Base-by-base conservation (phyloP, 2,329 filamentous ascomycete genomes). In the Beauveria bassiana region DNA sequence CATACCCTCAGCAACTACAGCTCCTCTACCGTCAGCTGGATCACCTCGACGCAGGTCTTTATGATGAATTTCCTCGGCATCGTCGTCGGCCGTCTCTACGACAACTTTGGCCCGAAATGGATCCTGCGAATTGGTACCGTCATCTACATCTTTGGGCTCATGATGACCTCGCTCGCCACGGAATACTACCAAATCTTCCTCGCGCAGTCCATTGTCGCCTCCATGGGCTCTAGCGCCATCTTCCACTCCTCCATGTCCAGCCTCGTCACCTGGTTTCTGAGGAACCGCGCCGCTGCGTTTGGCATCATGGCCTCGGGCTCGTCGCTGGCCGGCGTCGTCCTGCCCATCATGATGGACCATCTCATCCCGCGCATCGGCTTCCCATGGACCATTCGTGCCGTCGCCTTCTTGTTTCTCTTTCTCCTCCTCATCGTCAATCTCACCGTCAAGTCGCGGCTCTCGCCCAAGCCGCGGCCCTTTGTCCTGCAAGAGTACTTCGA, bases 101-200 rank as follows among this genome's bases (percentile, higher is more conserved):
- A 91, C 70, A 82, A 78, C 64, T 83, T 84, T 65, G 88, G 88
- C 1, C 85, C 87, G 0, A 78, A 79, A 45, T 81, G 77, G 62
- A 74, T 90, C 4, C 73, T 88, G 16, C 64, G 80, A 20, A 66
- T 73, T 57, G 85, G 85, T 34, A 79, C 79, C 5, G 66, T 86
- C 62, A 70, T 81, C 62, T 83, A 86, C 70, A 77, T 88, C 64
- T 82, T 88, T 51, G 82, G 84, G 26, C 71, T 88, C 20, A 87
- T 88, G 83, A 86, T 88, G 84, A 77, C 81, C 0, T 83, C 80
- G 18, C 73, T 88, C 10, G 73, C 74, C 5, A 70, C 65, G 2
- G 54, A 74, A 53, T 79, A 79, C 70, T 79, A 78, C 65, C 76
- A 79, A 50, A 70, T 79, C 68, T 73, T 79, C 63, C 74, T 79